Evolutionary conservation across 805 yeast genomes (phyloP), one percentile per base, ranked within the genome.

Genomic region (Suhomyces sp.): DNA sequence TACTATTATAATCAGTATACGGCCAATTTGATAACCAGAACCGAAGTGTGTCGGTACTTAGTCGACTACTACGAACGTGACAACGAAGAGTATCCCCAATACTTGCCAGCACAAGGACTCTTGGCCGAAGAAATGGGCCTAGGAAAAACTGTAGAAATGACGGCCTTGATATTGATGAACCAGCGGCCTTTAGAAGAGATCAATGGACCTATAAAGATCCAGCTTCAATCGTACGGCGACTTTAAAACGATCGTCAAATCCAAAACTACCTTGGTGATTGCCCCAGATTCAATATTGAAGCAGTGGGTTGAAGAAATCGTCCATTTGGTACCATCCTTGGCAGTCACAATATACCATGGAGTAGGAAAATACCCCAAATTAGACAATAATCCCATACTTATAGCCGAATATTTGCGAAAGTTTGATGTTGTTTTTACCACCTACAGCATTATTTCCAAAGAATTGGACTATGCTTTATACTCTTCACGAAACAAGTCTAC

Each of bases 91-190:
- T 50, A 59, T 52, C 66, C 69, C 48, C 54, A 60, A 61, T 53
- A 57, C 48, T 53, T 79, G 57, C 72, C 82, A 2, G 84, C 80
- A 0, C 75, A 78, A 47, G 97, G 96, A 0, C 70, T 94, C 6
- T 66, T 94, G 31, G 87, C 94, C 1, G 99, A 93, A 61, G 99
- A 94, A 67, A 94, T 94, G 99, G 99, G 99, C 0, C 76, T 94
- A 6, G 99, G 99, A 0, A 94, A 94, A 63, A 93, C 99, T 0
- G 84, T 94, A 3, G 99, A 94, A 64, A 75, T 91, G 12, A 74
- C 89, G 2, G 75, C 96, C 0, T 69, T 93, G 39, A 69, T 87
- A 0, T 62, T 83, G 1, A 61, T 84, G 47, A 86, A 94, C 64
- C 83, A 73, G 29, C 69, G 97, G 13, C 75, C 78, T 0, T 19